phyloP scores from a whole-genome alignment of 2,329 filamentous ascomycete genomes.

The Samsoniella hepiali region DNA sequence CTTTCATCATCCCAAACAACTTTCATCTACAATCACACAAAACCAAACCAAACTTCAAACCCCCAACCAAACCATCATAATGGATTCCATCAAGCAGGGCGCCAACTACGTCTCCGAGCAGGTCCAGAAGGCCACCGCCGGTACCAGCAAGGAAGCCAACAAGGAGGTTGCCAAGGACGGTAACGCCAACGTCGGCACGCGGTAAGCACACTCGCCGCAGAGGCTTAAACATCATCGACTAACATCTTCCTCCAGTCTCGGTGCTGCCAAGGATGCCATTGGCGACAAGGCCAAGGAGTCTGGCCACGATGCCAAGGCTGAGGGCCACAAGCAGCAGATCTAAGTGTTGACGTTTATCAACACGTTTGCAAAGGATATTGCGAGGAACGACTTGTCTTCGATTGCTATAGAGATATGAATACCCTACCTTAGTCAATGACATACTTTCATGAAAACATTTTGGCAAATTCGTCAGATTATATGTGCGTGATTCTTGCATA shows the following conservation, averaged over 20 bases:
- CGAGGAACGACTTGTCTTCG: neutral
- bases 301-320: slow-evolving; percentile 39
- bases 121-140: slow-evolving; percentile 53
- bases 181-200: slow-evolving; percentile 51
- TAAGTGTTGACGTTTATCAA: slow-evolving; percentile 26
- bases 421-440: slow-evolving; percentile 15
- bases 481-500: neutral
- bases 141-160: slow-evolving; percentile 66
- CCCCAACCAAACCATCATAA: slow-evolving; percentile 31
- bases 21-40: slow-evolving; percentile 22
- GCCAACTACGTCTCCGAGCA: slow-evolving; percentile 65
- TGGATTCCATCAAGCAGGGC: slow-evolving; percentile 57
- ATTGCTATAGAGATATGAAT: slow-evolving; percentile 7
- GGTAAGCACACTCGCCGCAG: slow-evolving; percentile 35
- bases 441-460: neutral
- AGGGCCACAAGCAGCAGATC: slow-evolving; percentile 41
- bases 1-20: slow-evolving; percentile 14
- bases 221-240: neutral
- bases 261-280: slow-evolving; percentile 48
- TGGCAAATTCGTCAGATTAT: neutral
- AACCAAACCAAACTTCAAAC: slow-evolving; percentile 20
- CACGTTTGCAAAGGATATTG: neutral
- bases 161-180: slow-evolving; percentile 64
- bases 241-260: slow-evolving; percentile 34
- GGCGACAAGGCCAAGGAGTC: slow-evolving; percentile 45